Base-by-base conservation (phyloP, 768 basidiomycete genomes). In the Boletus rufocinnamomeus region DNA sequence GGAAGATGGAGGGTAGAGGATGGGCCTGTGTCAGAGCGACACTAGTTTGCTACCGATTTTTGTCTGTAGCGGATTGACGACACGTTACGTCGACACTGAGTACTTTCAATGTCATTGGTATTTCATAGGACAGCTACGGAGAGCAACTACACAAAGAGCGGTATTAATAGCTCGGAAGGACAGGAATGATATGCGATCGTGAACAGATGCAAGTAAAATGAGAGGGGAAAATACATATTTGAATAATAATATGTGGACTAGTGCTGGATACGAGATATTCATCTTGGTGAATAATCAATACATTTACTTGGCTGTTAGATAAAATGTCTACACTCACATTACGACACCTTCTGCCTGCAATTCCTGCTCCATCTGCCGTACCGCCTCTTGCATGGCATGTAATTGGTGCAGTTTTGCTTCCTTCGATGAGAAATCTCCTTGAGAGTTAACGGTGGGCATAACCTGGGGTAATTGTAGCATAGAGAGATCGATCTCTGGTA, bases 1-100 rank as follows among this genome's bases (percentile, higher is more conserved):
- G 97, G 96, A 0, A 77, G 79, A 54, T 99, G 97, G 97, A 84
- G 81, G 43, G 86, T 93, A 37, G 89, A 91, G 61, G 86, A 90
- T 61, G 89, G 89, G 4, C 79, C 87, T 1, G 73, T 83, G 10
- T 72, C 83, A 2, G 84, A 82, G 40, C 76, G 87, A 57, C 88
- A 90, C 72, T 89, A 70, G 75, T 50, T 48, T 6, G 19, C 17
- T 46, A 43, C 14, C n/a, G 28, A 23, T 32, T 25, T 47, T 48
- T 13, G n/a, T 23, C 7, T 35, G 27, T 49, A 32, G 16, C 13
- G 23, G 10, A 19, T 13, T 23, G 11, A 13, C 7, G 16, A 10
- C 2, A 23, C 17, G 16, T 32, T 6, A 13, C 17, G 6, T n/a
- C 5, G 10, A 2, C 8, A 43, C 21, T 2, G 27, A 10, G 28